Percentiles rank a stretch among this genome's conserved stretches.
Evolutionary conservation across 2,329 filamentous ascomycete species (phyloP).

Genomic region (Bisporella sp.): DNA sequence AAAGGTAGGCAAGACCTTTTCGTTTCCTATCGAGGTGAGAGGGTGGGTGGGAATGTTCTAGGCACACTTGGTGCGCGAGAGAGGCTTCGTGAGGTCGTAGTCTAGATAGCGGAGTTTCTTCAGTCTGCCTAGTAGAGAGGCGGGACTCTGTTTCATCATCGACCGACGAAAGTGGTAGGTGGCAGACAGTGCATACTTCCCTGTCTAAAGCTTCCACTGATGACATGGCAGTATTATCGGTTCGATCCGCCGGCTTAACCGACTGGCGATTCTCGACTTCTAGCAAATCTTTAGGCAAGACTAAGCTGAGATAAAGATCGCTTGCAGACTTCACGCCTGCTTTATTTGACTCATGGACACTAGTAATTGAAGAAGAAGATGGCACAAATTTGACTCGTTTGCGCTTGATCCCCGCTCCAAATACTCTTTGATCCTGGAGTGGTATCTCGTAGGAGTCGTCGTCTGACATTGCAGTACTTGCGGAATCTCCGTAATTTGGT

Average conservation of each 20-base stretch:
- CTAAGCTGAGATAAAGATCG: slow-evolving; percentile 61
- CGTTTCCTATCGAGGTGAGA: slow-evolving; percentile 63
- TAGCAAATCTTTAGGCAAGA: slow-evolving; percentile 34
- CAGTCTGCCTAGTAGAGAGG: background rate
- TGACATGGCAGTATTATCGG: background rate
- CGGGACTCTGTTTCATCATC: background rate
- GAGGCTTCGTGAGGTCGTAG: slow-evolving; percentile 46
- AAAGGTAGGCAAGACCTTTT: slow-evolving; percentile 61
- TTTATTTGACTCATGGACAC: slow-evolving; percentile 25
- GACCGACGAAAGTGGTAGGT: slow-evolving; percentile 46
- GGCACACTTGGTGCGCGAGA: slow-evolving; percentile 64
- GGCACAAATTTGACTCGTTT: slow-evolving; percentile 52
- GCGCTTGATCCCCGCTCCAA: slow-evolving; percentile 55
- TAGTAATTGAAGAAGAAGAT: slow-evolving; percentile 22
- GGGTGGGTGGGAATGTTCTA: slow-evolving; percentile 64
- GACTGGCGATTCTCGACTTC: background rate
- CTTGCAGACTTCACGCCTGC: slow-evolving; percentile 23
- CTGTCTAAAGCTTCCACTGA: background rate
- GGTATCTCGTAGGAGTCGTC: slow-evolving; percentile 53
- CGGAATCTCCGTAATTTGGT: background rate
- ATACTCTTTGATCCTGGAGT: slow-evolving; percentile 50
- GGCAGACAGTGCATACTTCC: slow-evolving; percentile 48
- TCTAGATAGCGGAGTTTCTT: slow-evolving; percentile 15
- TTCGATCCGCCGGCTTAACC: background rate
- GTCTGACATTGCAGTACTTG: slow-evolving; percentile 27